Evolutionary conservation across 2,329 filamentous ascomycete genomes (phyloP).

Genomic region (Fusarium sp.): DNA sequence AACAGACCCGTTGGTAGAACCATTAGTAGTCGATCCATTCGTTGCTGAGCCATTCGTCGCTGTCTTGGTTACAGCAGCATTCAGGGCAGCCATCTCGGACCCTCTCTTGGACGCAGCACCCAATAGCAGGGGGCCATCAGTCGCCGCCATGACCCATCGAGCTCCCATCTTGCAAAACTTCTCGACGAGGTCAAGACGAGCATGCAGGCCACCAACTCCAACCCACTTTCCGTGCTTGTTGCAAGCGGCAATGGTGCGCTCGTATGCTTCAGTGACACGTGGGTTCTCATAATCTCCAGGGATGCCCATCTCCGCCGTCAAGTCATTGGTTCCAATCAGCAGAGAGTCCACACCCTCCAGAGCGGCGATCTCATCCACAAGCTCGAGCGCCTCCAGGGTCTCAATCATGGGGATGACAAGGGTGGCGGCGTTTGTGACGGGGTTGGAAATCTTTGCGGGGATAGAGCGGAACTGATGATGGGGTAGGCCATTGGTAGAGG

Average conservation of each 20-base stretch:
- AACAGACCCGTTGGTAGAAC: not conserved
- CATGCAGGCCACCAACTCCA: slow-evolving; percentile 59
- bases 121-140: slow-evolving; percentile 48
- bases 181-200: slow-evolving; percentile 58
- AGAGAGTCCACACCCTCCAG: slow-evolving; percentile 60
- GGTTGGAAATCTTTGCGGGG: slow-evolving; percentile 40
- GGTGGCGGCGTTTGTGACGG: slow-evolving; percentile 43
- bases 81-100: slow-evolving; percentile 45
- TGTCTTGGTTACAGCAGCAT: slow-evolving; percentile 28
- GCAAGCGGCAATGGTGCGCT: slow-evolving; percentile 56
- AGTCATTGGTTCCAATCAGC: slow-evolving; percentile 62
- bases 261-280: slow-evolving; percentile 43
- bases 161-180: slow-evolving; percentile 54
- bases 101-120: slow-evolving; percentile 47
- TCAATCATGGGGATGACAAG: slow-evolving; percentile 51
- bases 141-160: slow-evolving; percentile 51
- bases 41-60: not conserved
- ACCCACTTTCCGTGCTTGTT: slow-evolving; percentile 57
- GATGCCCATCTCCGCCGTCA: slow-evolving; percentile 60
- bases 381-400: slow-evolving; percentile 46
- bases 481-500: slow-evolving; percentile 45
- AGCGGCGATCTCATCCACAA: slow-evolving; percentile 52
- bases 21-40: slow-evolving; percentile 2
- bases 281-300: slow-evolving; percentile 45
- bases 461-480: slow-evolving; percentile 41